A percentile compares a stretch with the other conserved stretches of the same genome.
phyloP scores from a whole-genome alignment of 2,329 filamentous ascomycete species.

The Nectriaceae sp. region DNA sequence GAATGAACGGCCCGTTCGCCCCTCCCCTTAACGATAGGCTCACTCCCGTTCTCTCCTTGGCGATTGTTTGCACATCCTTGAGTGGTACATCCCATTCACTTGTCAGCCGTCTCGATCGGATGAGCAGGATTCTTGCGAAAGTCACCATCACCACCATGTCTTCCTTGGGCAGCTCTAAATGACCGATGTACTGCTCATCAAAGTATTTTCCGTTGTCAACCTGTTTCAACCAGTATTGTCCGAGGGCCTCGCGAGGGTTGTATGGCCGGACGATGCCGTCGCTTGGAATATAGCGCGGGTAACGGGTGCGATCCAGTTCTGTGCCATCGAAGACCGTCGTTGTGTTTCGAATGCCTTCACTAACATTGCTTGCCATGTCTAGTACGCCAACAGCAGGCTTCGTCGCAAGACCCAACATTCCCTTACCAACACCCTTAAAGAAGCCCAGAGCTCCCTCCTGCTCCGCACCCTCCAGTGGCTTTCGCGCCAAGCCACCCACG shows the following conservation, averaged over 20 bases:
- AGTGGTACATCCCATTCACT: slow-evolving; percentile 96
- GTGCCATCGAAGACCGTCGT: slow-evolving; percentile 97
- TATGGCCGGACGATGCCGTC: slow-evolving; percentile 96
- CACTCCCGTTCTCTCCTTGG: slow-evolving; percentile 93
- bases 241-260: slow-evolving; percentile 90
- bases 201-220: slow-evolving; percentile 97
- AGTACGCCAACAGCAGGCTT: slow-evolving; percentile 97
- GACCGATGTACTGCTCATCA: slow-evolving; percentile 95
- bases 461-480: slow-evolving; percentile 93
- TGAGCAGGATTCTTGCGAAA: slow-evolving; percentile 83
- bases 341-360: slow-evolving; percentile 96
- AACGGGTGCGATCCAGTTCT: slow-evolving; percentile 90
- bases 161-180: slow-evolving; percentile 86
- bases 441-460: slow-evolving; percentile 93
- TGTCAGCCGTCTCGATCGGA: slow-evolving; percentile 80
- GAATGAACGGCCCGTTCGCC: slow-evolving; percentile 91
- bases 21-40: slow-evolving; percentile 86
- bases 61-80: slow-evolving; percentile 95
- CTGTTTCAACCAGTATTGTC: slow-evolving; percentile 98
- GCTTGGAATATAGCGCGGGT: slow-evolving; percentile 86
- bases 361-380: slow-evolving; percentile 94
- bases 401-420: slow-evolving; percentile 88
- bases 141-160: slow-evolving; percentile 91
- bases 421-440: slow-evolving; percentile 97
- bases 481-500: slow-evolving; percentile 88